Evolutionary conservation across 768 basidiomycete genomes (phyloP).

Genomic region (Zangia roseola): DNA sequence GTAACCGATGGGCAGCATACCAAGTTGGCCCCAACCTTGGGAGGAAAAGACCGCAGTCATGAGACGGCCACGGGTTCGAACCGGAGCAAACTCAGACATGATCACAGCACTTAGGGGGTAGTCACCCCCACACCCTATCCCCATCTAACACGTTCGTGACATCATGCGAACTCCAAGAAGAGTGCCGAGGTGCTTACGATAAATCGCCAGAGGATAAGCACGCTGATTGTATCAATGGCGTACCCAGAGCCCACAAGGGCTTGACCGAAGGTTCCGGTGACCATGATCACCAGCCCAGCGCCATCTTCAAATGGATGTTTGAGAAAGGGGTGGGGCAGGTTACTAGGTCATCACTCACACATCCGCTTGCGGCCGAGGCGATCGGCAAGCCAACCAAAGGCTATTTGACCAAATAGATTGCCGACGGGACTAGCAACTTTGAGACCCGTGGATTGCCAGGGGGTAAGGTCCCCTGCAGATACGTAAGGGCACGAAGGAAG

Average conservation of each 20-base stretch:
- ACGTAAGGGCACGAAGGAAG: neutral
- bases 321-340: neutral
- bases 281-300: conserved; percentile 67
- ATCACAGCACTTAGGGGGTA: conserved; percentile 83
- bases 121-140: conserved; percentile 84
- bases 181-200: conserved; percentile 38
- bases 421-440: conserved; percentile 78
- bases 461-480: conserved; percentile 31
- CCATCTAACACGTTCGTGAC: conserved; percentile 44
- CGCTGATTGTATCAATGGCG: conserved; percentile 65
- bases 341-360: conserved; percentile 50
- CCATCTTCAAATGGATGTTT: conserved; percentile 37
- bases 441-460: conserved; percentile 71
- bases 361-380: conserved; percentile 71
- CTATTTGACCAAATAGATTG: conserved; percentile 66
- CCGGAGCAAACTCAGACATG: conserved; percentile 85
- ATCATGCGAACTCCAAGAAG: neutral
- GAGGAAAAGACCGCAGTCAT: conserved; percentile 85
- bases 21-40: conserved; percentile 89
- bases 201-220: conserved; percentile 82
- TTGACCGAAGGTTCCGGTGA: conserved; percentile 74
- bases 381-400: conserved; percentile 80
- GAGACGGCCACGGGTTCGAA: conserved; percentile 74
- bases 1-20: conserved; percentile 40
- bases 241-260: conserved; percentile 64